A percentile compares a stretch with the other conserved stretches of the same genome.
Conservation (phyloP, 257 asterid species). For the Nicotiana knightiana region DNA sequence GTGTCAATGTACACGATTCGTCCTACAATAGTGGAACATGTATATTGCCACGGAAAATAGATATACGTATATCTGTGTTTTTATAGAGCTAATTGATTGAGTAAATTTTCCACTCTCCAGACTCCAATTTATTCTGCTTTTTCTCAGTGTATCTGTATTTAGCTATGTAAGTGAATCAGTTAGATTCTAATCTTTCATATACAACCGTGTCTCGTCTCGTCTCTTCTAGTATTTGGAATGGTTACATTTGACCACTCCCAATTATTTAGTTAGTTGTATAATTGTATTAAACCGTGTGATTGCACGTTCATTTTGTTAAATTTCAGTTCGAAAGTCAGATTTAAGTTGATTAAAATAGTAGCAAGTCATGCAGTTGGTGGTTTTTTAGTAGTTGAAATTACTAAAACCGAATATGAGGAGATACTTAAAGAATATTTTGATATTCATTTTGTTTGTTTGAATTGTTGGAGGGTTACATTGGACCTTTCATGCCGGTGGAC, state of each 20-base stretch:
- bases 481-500: neutral
- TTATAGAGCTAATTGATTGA: neutral
- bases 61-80: neutral
- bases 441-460: neutral
- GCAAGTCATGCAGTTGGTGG: neutral
- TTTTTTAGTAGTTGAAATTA: neutral
- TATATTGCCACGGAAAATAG: neutral
- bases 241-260: neutral
- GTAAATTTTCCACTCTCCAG: neutral
- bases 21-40: neutral
- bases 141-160: neutral
- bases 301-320: conserved; percentile 8
- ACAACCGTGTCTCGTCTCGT: neutral
- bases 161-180: neutral
- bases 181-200: neutral
- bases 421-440: neutral
- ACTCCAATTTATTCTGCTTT: neutral
- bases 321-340: neutral
- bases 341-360: neutral
- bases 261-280: neutral
- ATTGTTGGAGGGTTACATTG: neutral
- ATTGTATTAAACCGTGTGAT: neutral
- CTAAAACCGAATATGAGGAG: neutral
- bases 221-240: neutral
- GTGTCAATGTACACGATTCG: neutral